Evolutionary conservation across 257 asterid species (phyloP), one percentile per base, ranked within the genome.

Genomic region (Lithospermum erythrorhizon): DNA sequence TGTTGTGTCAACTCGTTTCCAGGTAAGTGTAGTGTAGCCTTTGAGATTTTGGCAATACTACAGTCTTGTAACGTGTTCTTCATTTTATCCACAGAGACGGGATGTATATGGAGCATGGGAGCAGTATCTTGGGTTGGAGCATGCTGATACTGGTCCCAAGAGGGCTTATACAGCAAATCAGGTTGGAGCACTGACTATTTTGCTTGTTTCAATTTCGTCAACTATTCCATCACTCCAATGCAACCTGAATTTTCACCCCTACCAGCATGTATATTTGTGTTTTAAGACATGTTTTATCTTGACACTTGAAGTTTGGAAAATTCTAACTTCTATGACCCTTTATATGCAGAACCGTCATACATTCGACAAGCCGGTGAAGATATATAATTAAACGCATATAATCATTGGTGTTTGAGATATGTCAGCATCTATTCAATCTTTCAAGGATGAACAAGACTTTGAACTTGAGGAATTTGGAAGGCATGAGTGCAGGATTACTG

Each of bases 91-190:
- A 22, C 57, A 57, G 80, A 93, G 97, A 70, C 81, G 96, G 82
- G 99, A 89, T 66, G 89, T 80, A 49, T 82, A 89, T 70, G 94
- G 99, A 69, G 94, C 94, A 63, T 89, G 96, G 97, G 96, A 93
- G 84, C 99, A 84, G 75, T 89, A 89, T 87, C 81, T 93, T 49
- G 97, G 99, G 67, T 78, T 93, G 56, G 97, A 93, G 81, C 99
- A 93, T 77, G 77, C 97, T 19, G 97, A 84, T 68, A 86, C 89
- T 47, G 79, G 86, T 61, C 89, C 97, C 63, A 84, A 82, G 72
- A 81, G 96, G 70, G 75, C 96, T 27, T 82, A 84, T 58, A 67
- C 87, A 29, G 78, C 84, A 18, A 93, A 67, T 79, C 96, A 89
- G 95, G 99, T 84, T 66, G 14, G 14, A 10, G 10, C 9, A 17